Evolutionary conservation across 148 eudicot species (phyloP), one percentile per base, ranked within the genome.

Genomic region (Hydrangea macrophylla): DNA sequence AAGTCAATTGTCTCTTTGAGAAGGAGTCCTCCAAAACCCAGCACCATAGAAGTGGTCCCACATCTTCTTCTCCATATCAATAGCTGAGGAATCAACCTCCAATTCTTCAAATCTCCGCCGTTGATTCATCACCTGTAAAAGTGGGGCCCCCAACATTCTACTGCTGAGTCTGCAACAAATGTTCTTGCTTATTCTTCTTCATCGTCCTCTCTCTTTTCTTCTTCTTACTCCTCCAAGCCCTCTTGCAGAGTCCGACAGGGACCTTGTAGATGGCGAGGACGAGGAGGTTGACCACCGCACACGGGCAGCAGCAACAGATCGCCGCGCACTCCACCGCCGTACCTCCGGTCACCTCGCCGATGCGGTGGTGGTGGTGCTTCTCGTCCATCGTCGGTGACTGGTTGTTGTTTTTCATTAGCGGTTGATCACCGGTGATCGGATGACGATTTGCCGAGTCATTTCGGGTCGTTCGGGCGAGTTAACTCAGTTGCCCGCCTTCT

Each of bases 251-350:
- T 0, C 72, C 76, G 13, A 67, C 62, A 32, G 97, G 97, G 8
- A 92, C 58, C 62, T 69, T 86, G 62, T 85, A 89, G 7, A 85
- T 64, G 36, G 86, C 73, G 33, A 82, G 64, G 20, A 89, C 55
- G 3, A 89, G 15, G 32, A 78, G 68, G 57, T 85, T 80, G 17
- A 81, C 28, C 27, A 89, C 32, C 22, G 80, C 80, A 45, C 85
- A 83, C 0, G 97, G 97, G 15, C 90, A 87, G 62, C 96, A 89
- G 39, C 96, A 92, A 45, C 89, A 83, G 5, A 92, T 74, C n/a
- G 88, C 92, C 1, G 86, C 82, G 48, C 88, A 85, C 40, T 70
- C 86, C 65, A 92, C 97, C 69, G 97, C 76, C 27, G 97, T 75
- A 0, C 88, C 84, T 13, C 93, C 93, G 23, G 88, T 88, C 7